These are phyloP conservation scores for Flaveria sonorensis DNA, from an alignment of 129 eudicot species.

Conservation along the genomic window DNA sequence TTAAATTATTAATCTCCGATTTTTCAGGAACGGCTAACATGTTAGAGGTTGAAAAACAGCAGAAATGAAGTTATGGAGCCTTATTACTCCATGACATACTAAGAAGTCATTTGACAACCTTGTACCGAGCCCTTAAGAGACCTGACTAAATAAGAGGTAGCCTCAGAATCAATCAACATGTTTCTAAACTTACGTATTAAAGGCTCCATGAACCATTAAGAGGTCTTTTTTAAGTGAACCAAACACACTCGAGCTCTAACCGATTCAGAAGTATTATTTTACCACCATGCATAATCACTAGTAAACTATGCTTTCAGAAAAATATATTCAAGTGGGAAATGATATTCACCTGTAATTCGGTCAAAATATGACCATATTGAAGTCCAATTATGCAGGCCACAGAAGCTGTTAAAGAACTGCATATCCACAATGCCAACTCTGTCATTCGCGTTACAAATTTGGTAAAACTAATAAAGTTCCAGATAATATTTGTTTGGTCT, in stretches of 20 bases:
- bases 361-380: constrained; percentile 70
- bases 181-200: too few relatives aligned
- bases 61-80: constrained; percentile 5
- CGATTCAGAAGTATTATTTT: background rate
- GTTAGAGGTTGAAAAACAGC: constrained; percentile 18
- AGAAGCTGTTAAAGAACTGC: constrained; percentile 71
- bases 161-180: too few relatives aligned
- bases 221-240: too few relatives aligned
- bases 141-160: too few relatives aligned
- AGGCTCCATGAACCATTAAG: too few relatives aligned
- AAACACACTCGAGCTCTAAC: too few relatives aligned
- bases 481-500: constrained; percentile 2
- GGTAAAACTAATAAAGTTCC: background rate
- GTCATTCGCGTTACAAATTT: constrained; percentile 18
- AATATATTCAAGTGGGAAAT: background rate
- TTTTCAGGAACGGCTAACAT: constrained; percentile 8
- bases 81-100: constrained; percentile 6
- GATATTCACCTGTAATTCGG: constrained; percentile 54
- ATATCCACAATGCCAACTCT: constrained; percentile 20
- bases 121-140: too few relatives aligned
- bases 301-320: constrained; percentile 7
- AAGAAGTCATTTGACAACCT: too few relatives aligned
- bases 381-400: constrained; percentile 73
- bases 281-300: constrained; percentile 1
- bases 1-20: background rate